Percentiles rank a stretch among this genome's conserved stretches.
These are phyloP conservation scores for Phytophthora palmivora DNA, from an alignment of 352 stramenopile species.

Conservation along the genomic window DNA sequence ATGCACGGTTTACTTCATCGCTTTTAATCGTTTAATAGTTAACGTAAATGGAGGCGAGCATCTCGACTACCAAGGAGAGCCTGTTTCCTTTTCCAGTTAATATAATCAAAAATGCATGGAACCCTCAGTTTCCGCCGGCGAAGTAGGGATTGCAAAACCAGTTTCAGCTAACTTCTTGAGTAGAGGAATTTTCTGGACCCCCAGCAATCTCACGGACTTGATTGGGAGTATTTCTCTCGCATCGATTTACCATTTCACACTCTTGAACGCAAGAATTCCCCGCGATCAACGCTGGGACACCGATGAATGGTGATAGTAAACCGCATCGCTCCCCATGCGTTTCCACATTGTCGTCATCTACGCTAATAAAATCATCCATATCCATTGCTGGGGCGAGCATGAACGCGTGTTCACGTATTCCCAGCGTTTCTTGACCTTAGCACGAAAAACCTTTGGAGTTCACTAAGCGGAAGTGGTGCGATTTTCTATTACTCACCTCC, in stretches of 20 bases:
- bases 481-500: too few relatives aligned
- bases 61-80: too few relatives aligned
- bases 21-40: slow-evolving; percentile 8
- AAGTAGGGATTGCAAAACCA: too few relatives aligned
- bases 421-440: too few relatives aligned
- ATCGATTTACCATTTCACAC: background rate
- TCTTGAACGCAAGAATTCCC: background rate
- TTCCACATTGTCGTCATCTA: background rate
- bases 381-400: background rate
- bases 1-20: slow-evolving; percentile 4
- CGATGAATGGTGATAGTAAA: background rate
- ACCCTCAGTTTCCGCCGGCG: too few relatives aligned
- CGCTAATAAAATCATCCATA: background rate
- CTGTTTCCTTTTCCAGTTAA: too few relatives aligned
- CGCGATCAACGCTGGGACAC: background rate
- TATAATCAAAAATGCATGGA: too few relatives aligned
- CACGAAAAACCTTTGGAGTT: too few relatives aligned
- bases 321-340: background rate
- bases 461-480: too few relatives aligned
- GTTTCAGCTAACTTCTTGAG: too few relatives aligned
- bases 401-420: too few relatives aligned
- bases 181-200: background rate
- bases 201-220: slow-evolving; percentile 1
- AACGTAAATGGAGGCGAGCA: slow-evolving; percentile 11
- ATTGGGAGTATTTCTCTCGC: background rate